Evolutionary conservation across 2,329 filamentous ascomycete genomes (phyloP).

Genomic region (Exophiala sp.): DNA sequence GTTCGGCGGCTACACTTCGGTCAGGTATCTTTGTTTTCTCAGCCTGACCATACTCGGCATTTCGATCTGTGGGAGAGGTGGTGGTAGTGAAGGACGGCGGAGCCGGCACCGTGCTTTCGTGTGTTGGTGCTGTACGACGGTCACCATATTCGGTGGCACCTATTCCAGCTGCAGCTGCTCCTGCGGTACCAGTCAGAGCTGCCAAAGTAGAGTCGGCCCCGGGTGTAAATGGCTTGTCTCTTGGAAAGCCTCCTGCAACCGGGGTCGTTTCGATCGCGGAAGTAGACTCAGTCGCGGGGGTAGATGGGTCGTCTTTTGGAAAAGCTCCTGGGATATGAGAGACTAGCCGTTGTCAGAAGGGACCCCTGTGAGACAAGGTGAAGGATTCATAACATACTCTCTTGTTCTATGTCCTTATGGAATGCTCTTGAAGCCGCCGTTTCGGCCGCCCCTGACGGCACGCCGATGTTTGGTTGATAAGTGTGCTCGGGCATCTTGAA

Average conservation of each 20-base stretch:
- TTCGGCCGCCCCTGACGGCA: conserved; percentile 15
- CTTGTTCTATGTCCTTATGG: conserved; percentile 12
- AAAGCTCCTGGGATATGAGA: conserved; percentile 22
- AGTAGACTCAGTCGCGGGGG: neutral
- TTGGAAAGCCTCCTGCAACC: conserved; percentile 21
- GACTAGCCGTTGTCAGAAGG: conserved; percentile 6
- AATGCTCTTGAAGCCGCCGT: conserved; percentile 18
- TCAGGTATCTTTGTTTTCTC: conserved; percentile 5
- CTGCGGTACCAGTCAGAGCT: neutral
- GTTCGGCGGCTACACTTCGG: conserved; percentile 6
- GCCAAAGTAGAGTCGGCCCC: neutral
- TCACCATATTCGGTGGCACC: neutral
- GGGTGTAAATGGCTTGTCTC: conserved; percentile 6
- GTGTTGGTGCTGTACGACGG: neutral
- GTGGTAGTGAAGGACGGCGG: conserved; percentile 13
- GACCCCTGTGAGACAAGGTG: neutral
- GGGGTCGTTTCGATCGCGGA: no score
- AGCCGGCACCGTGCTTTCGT: conserved; percentile 6
- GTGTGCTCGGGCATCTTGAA: conserved; percentile 25
- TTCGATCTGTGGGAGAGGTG: conserved; percentile 8
- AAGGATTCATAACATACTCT: conserved; percentile 11
- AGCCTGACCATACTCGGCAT: conserved; percentile 5
- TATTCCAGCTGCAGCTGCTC: neutral
- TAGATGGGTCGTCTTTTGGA: conserved; percentile 14
- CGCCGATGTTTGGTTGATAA: conserved; percentile 14